Base-by-base conservation (phyloP, 2,329 filamentous ascomycete genomes). In the Alternaria dauci region DNA sequence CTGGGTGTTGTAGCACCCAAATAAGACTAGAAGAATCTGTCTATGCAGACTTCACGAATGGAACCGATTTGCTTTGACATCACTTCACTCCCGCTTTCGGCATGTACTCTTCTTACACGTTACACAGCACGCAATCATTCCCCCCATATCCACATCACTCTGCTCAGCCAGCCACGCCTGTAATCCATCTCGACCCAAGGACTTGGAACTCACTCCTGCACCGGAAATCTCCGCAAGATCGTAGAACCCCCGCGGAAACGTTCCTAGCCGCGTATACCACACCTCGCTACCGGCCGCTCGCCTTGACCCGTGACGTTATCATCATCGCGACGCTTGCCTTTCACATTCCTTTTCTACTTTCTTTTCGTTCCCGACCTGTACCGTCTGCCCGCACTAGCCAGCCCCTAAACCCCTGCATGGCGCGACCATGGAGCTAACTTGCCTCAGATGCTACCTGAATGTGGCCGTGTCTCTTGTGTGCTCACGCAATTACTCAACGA, bases 351-450 rank as follows among this genome's bases (percentile, higher is more conserved):
- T n/a, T 50, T 25, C n/a, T 26, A 1, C 1, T 36, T 38, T 36
- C 14, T 50, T 42, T 42, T 42, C 4, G 2, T 23, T 50, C 46
- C 46, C 46, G 46, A 38, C 8, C 46, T 48, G 30, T 12, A 12
- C 5, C 30, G 44, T 28, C 14, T 28, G 23, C 8, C 14, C 42
- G 42, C 46, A 48, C 20, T 20, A 50, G 32, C 46, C 32, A 50
- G 32, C 46, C 32, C 46, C 46, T 50, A 20, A 50, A 20, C 46
- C 46, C 46, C 46, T 50, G 46, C 46, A 50, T 50, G 46, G 46
- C 46, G 30, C 32, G 20, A 50, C 8, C 20, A n/a, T 12, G 16
- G 23, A 14, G 32, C 32, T 50, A 50, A 38, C 34, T 26, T 50
- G 25, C 20, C 46, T 38, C 20, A 42, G 39, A 25, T 42, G 20